Base-by-base conservation (phyloP, 768 basidiomycete genomes). In the Cystobasidium tubakii region DNA sequence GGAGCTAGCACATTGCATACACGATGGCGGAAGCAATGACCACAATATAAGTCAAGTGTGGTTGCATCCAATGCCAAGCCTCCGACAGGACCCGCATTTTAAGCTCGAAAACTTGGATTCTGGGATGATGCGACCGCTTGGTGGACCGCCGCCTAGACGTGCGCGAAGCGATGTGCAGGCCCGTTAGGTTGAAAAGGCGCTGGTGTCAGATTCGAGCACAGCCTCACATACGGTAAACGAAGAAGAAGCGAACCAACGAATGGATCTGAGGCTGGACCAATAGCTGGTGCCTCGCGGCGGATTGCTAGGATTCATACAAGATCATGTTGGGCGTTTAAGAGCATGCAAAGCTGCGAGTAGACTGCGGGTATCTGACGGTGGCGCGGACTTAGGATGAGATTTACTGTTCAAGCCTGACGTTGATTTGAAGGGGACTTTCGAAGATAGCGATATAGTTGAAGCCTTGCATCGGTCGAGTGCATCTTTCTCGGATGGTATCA, bases 331-430 rank as follows among this genome's bases (percentile, higher is more conserved):
- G 7, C 46, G 46, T 50, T 50, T 50, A 9, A 50, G 46, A 3
- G 46, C 46, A n/a, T 50, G 46, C 21, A 50, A 50, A 6, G 46
- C 46, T 19, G 46, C 46, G 21, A 50, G 46, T 50, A 50, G n/a
- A 50, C n/a, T 50, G n/a, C 46, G 46, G n/a, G 46, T 50, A 50
- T 50, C 46, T 19, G 46, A 50, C 46, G 46, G 21, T 50, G 46
- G 10, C 10, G 46, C 10, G 21, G 46, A 21, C n/a, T 21, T 50
- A 3, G 46, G 21, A 9, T 17, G 46, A 9, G 46, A 3, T 50
- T n/a, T 50, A 19, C 46, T 19, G 21, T 50, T 50, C 15, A 50
- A n/a, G 46, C 9, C 46, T 15, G 46, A n/a, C 21, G 46, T 9
- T 17, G 46, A 19, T 19, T 50, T 50, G 21, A 50, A 50, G n/a